phyloP scores from a whole-genome alignment of 352 stramenopile species.

The Globisporangium uncinulatum region DNA sequence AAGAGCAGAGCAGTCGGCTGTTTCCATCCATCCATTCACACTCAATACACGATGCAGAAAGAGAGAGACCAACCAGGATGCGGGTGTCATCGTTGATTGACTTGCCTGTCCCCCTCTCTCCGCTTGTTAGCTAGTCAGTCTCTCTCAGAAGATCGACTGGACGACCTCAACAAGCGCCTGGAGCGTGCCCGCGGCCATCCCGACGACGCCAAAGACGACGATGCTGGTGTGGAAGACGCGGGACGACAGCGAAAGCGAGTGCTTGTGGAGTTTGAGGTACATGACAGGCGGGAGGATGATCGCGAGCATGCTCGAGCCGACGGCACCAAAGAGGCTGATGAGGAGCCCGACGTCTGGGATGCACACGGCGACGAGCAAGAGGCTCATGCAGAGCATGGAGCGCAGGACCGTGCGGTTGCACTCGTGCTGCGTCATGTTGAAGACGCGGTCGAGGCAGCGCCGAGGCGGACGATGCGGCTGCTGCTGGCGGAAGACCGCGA shows the following conservation, averaged over 20 bases:
- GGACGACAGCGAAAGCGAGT: constrained; percentile 32
- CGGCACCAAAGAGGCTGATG: constrained; percentile 76
- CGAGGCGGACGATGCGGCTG: constrained; percentile 4
- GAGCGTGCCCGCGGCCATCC: constrained; percentile 61
- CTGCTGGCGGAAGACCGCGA: neutral
- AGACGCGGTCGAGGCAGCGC: constrained; percentile 31
- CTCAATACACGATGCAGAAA: too few relatives aligned
- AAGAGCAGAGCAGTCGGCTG: too few relatives aligned
- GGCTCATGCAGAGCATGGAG: constrained; percentile 70
- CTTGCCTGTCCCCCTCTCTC: too few relatives aligned
- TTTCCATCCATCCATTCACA: too few relatives aligned
- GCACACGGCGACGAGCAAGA: constrained; percentile 74
- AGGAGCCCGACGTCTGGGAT: constrained; percentile 63
- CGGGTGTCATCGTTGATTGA: too few relatives aligned
- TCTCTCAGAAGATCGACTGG: constrained; percentile 15
- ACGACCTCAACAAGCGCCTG: constrained; percentile 52
- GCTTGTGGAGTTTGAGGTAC: constrained; percentile 40
- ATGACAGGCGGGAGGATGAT: constrained; percentile 71
- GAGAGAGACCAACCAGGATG: neutral
- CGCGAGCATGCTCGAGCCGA: constrained; percentile 76
- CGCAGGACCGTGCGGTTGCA: constrained; percentile 76
- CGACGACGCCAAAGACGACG: constrained; percentile 41
- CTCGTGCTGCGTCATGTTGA: constrained; percentile 62
- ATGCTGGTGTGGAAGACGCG: constrained; percentile 40
- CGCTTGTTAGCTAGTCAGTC: neutral